Conservation (phyloP, 768 basidiomycete species). For the Boletus rufocinnamomeus region DNA sequence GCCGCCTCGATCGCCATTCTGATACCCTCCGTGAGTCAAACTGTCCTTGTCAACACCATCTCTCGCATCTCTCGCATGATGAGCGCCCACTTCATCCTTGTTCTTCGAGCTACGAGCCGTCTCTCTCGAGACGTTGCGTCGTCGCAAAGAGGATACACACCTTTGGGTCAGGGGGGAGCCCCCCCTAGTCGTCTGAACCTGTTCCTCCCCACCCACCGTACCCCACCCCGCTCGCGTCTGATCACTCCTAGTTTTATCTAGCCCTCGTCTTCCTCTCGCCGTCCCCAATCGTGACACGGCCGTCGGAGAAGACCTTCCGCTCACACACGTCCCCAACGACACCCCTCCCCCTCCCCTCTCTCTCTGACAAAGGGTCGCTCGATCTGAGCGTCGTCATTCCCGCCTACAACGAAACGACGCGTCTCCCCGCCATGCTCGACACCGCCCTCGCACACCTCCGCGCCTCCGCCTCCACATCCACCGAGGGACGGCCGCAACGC, state of each 20-base stretch:
- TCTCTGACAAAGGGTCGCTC: conserved; percentile 58
- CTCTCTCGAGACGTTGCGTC: conserved; percentile 48
- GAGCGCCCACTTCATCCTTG: conserved; percentile 83
- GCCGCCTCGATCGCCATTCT: conserved; percentile 25
- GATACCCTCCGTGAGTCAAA: conserved; percentile 32
- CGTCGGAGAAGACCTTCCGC: conserved; percentile 72
- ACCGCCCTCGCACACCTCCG: conserved; percentile 69
- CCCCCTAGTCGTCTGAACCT: conserved; percentile 35
- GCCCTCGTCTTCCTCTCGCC: conserved; percentile 78
- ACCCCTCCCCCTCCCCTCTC: conserved; percentile 55
- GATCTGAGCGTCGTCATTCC: conserved; percentile 85
- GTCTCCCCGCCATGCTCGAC: conserved; percentile 82
- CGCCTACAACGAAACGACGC: conserved; percentile 86
- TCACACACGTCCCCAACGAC: conserved; percentile 53
- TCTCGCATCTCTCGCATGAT: conserved; percentile 42
- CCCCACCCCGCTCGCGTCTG: conserved; percentile 3
- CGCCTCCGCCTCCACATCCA: conserved; percentile 17
- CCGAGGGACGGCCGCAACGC: conserved; percentile 19
- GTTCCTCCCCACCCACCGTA: background rate
- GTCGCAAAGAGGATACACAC: conserved; percentile 62
- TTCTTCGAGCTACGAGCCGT: conserved; percentile 81
- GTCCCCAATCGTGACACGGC: conserved; percentile 55
- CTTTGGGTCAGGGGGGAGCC: conserved; percentile 51
- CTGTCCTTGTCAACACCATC: background rate
- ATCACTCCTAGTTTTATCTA: conserved; percentile 58